Evolutionary conservation across 2,329 filamentous ascomycete species (phyloP).

Genomic region (Colletotrichum scovillei): DNA sequence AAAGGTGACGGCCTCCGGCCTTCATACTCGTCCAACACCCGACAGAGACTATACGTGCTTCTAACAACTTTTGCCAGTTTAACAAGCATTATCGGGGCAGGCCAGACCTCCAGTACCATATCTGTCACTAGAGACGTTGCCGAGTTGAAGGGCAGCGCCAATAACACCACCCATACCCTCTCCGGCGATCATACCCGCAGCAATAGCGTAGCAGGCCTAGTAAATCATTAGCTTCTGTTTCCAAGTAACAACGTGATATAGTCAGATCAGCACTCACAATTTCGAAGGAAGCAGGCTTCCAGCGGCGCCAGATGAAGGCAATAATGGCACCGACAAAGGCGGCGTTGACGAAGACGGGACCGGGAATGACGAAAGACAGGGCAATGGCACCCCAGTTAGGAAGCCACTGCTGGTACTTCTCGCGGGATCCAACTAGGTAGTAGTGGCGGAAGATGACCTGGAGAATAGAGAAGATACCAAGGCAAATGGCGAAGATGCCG

Average conservation of each 20-base stretch:
- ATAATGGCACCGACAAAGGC: conserved; percentile 66
- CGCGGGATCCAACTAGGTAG: conserved; percentile 62
- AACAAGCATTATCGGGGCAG: conserved; percentile 45
- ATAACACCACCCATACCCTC: conserved; percentile 74
- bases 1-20: background rate
- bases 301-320: conserved; percentile 65
- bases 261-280: conserved; percentile 40
- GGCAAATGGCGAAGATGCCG: conserved; percentile 68
- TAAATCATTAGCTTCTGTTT: background rate
- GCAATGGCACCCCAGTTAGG: conserved; percentile 73
- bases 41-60: background rate
- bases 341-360: conserved; percentile 68
- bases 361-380: conserved; percentile 67
- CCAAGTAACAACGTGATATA: background rate
- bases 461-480: conserved; percentile 61
- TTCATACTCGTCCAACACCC: background rate
- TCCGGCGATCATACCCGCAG: conserved; percentile 70
- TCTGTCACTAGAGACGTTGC: conserved; percentile 45
- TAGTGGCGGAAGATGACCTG: conserved; percentile 67
- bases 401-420: conserved; percentile 65
- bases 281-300: conserved; percentile 63
- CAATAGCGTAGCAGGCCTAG: conserved; percentile 67
- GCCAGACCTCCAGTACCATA: conserved; percentile 44
- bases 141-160: conserved; percentile 43
- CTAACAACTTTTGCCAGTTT: background rate